phyloP scores from a whole-genome alignment of 495 filamentous ascomycete genomes.

The Penicillium coprophilum region DNA sequence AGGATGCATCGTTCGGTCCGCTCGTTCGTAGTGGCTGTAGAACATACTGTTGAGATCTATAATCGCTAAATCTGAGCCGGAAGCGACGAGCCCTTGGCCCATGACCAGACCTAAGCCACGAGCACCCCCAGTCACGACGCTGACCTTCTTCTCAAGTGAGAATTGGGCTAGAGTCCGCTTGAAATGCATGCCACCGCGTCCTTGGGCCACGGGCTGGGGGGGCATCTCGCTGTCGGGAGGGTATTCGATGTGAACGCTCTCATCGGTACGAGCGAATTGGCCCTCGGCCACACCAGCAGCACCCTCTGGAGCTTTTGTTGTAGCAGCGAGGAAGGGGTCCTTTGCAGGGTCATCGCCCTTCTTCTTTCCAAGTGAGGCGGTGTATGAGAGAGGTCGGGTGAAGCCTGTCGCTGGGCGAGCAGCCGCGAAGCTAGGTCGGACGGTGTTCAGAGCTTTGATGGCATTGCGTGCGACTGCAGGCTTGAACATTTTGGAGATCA shows the following conservation, averaged over 20 bases:
- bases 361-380: conserved; percentile 29
- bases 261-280: conserved; percentile 72
- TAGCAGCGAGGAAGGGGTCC: conserved; percentile 32
- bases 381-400: conserved; percentile 33
- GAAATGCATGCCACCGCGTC: conserved; percentile 67
- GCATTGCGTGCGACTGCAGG: conserved; percentile 33
- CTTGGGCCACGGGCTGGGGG: conserved; percentile 62
- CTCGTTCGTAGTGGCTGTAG: neutral
- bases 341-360: conserved; percentile 30
- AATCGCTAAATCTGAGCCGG: conserved; percentile 86
- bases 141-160: conserved; percentile 75
- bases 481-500: conserved; percentile 33
- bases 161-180: conserved; percentile 73
- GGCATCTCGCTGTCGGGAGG: conserved; percentile 70
- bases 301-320: conserved; percentile 34
- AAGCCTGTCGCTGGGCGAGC: conserved; percentile 28
- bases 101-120: conserved; percentile 86
- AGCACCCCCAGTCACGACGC: conserved; percentile 81
- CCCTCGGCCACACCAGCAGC: conserved; percentile 41
- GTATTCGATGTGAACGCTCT: conserved; percentile 71
- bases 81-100: conserved; percentile 82
- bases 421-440: neutral
- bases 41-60: conserved; percentile 86
- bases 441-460: conserved; percentile 26
- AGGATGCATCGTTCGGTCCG: conserved; percentile 5